Base-by-base conservation (phyloP, 2,329 filamentous ascomycete genomes). In the Phialemoniopsis sp. region DNA sequence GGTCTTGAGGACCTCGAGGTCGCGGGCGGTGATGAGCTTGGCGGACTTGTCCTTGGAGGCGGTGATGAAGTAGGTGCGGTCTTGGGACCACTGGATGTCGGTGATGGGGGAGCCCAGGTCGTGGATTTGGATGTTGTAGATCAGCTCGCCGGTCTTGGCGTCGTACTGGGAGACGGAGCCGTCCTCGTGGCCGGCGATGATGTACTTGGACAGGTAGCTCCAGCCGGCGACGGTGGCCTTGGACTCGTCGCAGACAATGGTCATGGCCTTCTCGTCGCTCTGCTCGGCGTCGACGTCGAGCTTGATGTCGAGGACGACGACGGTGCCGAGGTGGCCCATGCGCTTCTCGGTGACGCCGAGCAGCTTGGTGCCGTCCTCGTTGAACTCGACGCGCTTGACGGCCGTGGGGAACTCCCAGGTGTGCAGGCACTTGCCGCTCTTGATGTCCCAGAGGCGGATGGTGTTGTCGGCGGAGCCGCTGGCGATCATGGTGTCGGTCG, bases 391-490 rank as follows among this genome's bases (percentile, higher is more conserved):
- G 56, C 93, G 82, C 82, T 98, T 97, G 66, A 98, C 89, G 49
- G 90, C 89, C 33, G 93, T 97, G 44, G 87, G 83, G 70, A 96
- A 96, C 53, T 98, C 90, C 93, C 93, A 98, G 41, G 86, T 87
- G 82, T 97, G 96, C 58, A 98, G 78, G 62, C 87, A 85, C 63
- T 87, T 88, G 62, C 93, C 93, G 13, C 86, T 87, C 78, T 89
- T 87, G 63, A 96, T 78, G 62, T 98, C 89, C 93, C 93, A 98
- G 57, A 98, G 78, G 59, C 90, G 83, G 68, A 98, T 91, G 33
- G 91, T 96, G 77, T 97, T 97, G 73, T 98, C 93, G 67, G 93
- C 93, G 55, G 90, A 93, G 57, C 93, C 93, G 46, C 88, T 94
- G 59, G 91, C 93, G 60, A 97, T 84, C 60, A 98, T 80, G 57